phyloP scores from a whole-genome alignment of 495 filamentous ascomycete genomes.

The Trichodelitschia bisporula region DNA sequence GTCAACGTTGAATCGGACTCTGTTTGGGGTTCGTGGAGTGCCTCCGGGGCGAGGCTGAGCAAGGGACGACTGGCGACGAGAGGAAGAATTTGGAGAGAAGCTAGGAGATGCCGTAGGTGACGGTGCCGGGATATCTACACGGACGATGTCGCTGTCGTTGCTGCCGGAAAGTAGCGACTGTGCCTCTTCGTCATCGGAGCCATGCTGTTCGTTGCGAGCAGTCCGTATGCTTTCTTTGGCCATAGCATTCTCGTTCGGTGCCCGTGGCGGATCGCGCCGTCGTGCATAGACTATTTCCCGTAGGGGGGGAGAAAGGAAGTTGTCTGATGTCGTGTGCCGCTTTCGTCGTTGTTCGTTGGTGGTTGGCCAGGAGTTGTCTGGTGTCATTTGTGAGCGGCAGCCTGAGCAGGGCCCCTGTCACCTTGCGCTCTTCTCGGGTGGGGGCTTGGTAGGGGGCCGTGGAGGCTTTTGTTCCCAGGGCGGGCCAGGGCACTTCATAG shows the following conservation, averaged over 20 bases:
- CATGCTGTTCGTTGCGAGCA: background rate
- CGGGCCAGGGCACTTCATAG: too few species aligned
- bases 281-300: too few species aligned
- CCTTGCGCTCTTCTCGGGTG: too few species aligned
- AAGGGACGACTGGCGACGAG: constrained; percentile 15
- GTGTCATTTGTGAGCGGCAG: too few species aligned
- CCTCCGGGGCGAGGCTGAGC: constrained; percentile 17
- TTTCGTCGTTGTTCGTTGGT: too few species aligned
- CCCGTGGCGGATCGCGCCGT: too few species aligned
- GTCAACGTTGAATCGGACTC: constrained; percentile 72
- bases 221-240: background rate
- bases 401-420: too few species aligned
- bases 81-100: background rate
- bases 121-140: background rate
- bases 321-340: too few species aligned
- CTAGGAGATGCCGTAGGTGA: background rate
- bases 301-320: too few species aligned
- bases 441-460: too few species aligned
- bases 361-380: too few species aligned
- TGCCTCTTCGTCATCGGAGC: constrained; percentile 1
- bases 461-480: too few species aligned
- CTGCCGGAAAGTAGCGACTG: constrained; percentile 1
- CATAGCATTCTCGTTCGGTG: constrained; percentile 1
- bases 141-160: constrained; percentile 1
- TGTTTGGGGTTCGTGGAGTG: constrained; percentile 54